phyloP scores from a whole-genome alignment of 2,329 filamentous ascomycete genomes.

The Talaromyces sp. region DNA sequence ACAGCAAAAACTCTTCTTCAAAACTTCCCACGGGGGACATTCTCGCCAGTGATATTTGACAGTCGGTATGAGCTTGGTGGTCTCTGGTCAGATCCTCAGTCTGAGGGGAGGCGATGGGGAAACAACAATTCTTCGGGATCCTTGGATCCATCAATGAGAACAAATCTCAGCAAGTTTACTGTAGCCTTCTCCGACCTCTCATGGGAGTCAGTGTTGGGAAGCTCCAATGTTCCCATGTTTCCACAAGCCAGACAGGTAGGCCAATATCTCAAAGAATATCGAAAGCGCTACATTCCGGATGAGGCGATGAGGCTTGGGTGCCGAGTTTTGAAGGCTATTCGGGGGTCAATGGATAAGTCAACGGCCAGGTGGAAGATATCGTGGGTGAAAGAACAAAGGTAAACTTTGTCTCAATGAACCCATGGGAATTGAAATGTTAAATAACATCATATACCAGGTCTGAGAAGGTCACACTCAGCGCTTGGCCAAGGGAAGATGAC shows the following conservation, averaged over 20 bases:
- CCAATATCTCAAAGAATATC: slow-evolving; percentile 69
- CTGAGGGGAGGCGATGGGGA: not conserved
- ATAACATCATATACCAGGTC: not conserved
- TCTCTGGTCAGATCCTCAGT: slow-evolving; percentile 66
- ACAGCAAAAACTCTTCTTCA: slow-evolving; percentile 73
- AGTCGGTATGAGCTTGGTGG: slow-evolving; percentile 68
- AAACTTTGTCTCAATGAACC: not conserved
- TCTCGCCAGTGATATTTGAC: slow-evolving; percentile 73
- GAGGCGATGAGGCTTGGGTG: slow-evolving; percentile 55
- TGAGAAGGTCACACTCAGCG: not conserved
- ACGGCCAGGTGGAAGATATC: slow-evolving; percentile 46
- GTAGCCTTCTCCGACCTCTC: slow-evolving; percentile 65
- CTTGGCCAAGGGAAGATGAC: not conserved
- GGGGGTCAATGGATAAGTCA: slow-evolving; percentile 12
- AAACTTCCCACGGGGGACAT: slow-evolving; percentile 56
- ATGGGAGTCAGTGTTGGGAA: slow-evolving; percentile 59
- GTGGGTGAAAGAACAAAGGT: slow-evolving; percentile 29
- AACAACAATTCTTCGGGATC: slow-evolving; percentile 3
- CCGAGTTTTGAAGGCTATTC: slow-evolving; percentile 35
- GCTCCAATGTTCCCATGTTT: slow-evolving; percentile 60
- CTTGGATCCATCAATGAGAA: slow-evolving; percentile 61
- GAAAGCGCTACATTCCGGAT: slow-evolving; percentile 57
- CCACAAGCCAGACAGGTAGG: slow-evolving; percentile 78
- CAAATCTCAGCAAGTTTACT: slow-evolving; percentile 76
- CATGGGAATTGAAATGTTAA: not conserved